Base-by-base conservation (phyloP, 768 basidiomycete species). In the Trichaptum fuscoviolaceum region DNA sequence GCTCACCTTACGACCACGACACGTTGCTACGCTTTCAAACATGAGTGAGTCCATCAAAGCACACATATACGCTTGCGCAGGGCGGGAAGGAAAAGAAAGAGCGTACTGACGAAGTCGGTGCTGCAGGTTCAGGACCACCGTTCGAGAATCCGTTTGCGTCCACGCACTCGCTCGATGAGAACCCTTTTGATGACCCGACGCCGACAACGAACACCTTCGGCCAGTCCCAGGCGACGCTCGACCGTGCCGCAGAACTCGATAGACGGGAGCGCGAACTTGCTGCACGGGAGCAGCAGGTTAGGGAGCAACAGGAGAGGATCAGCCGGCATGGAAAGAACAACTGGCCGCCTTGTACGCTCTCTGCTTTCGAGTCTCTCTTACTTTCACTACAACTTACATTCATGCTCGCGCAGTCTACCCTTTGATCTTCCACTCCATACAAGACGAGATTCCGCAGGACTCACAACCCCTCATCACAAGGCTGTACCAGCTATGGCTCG, bases 401-500 rank as follows among this genome's bases (percentile, higher is more conserved):
- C 35, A 59, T 52, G 7, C 57, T 64, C 23, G 8, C 60, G 68
- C 77, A 96, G 95, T 95, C 82, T 95, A 88, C 75, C 96, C 96
- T 62, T 80, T 99, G 71, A 89, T 99, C 75, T 97, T 88, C 81
- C 97, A 99, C 78, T 91, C 93, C 66, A 96, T 98, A 73, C 75
- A 82, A 72, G 92, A 92, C 67, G 95, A 95, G 77, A 95, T 98
- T 65, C 95, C 94, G 17, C 87, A 92, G 68, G 84, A 84, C 0
- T 91, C 90, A 66, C 87, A 87, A 68, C 82, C 86, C 4, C 85
- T 95, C 68, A 90, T 98, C 70, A 90, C 89, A 62, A 87, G 93
- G 42, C 78, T 99, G 67, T 99, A 92, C 75, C 89, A 93, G 73
- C 84, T 99, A 71, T 99, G 97, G 97, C 88, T 99, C 58, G 87